Evolutionary conservation across 2,329 filamentous ascomycete genomes (phyloP), one percentile per base, ranked within the genome.

Genomic region (Pseudogymnoascus sp.): DNA sequence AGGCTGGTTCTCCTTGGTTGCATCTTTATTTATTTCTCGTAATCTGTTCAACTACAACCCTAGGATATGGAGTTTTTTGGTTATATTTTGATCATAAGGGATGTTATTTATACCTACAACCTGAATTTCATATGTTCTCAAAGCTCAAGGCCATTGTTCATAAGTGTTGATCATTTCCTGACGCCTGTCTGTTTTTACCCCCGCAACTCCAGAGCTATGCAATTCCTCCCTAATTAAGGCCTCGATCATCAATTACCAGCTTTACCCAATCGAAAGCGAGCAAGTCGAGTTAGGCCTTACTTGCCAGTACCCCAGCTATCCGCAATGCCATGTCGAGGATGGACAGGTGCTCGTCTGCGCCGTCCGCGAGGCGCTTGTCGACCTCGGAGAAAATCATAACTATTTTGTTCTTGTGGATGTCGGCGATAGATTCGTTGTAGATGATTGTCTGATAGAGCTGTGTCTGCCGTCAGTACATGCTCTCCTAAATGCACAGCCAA

Each of bases 281-380:
- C 6, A 6, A 19, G 10, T n/a, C 26, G 19, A 7, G 5, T 50
- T 22, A 43, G 79, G 81, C 59, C 59, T 60, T 60, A 12, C 19
- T 60, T 24, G 59, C 40, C 73, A 96, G 73, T 64, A 95, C 86
- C 31, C 84, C 84, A 0, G 90, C 90, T 78, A 96, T 89, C 71
- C 90, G 87, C 72, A 98, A 80, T 6, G 89, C 83, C 67, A 98
- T 74, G 75, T 99, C 93, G 33, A 99, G 78, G 64, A 98, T 89
- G 0, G 90, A 91, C 24, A 99, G 79, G 74, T 99, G 93, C 77
- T 99, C 95, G 72, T 99, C 95, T 2, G 93, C 89, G 7, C 95
- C 95, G 75, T 99, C 96, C 5, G 96, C 89, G 56, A 99, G 77
- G 67, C 95, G 84, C 81, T 98, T 98, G 73, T 99, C 95, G 28